Base-by-base conservation (phyloP, 192 early-diverging fungal genomes). In the Polychytrium aggregatum region DNA sequence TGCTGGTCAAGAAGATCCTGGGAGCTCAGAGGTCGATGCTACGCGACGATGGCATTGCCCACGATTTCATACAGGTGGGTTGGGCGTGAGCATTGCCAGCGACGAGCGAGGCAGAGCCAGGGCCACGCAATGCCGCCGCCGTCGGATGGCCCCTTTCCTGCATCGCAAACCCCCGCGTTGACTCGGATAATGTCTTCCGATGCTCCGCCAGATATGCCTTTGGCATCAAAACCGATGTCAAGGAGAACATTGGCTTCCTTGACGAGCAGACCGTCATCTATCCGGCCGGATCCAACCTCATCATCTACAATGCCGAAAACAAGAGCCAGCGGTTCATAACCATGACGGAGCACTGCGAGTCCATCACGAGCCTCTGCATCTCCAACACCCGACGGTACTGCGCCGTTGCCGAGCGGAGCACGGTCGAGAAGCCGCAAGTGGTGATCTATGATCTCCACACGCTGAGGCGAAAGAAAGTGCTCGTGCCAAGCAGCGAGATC, bases 141-240 rank as follows among this genome's bases (percentile, higher is more conserved):
- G n/a, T n/a, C n/a, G n/a, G n/a, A n/a, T n/a, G n/a, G n/a, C n/a
- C n/a, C n/a, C n/a, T n/a, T n/a, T n/a, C n/a, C n/a, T n/a, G n/a
- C n/a, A n/a, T n/a, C n/a, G n/a, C n/a, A n/a, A n/a, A n/a, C n/a
- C n/a, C n/a, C n/a, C n/a, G n/a, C n/a, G n/a, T n/a, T n/a, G n/a
- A n/a, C n/a, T n/a, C n/a, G n/a, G n/a, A n/a, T n/a, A n/a, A n/a
- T n/a, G n/a, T n/a, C n/a, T n/a, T n/a, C n/a, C n/a, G n/a, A n/a
- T n/a, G n/a, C n/a, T n/a, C n/a, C n/a, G n/a, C n/a, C 29, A 65
- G 68, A n/a, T 63, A 72, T 57, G 65, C 73, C 1, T 77, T 77
- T 53, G 70, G 74, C 2, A 22, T 77, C 27, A 68, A 59, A 36
- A 43, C 46, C 18, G 57, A 64, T 42, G 68, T 77, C 33, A 28